Base-by-base conservation (phyloP, 495 filamentous ascomycete genomes). In the Penicillium taxi region DNA sequence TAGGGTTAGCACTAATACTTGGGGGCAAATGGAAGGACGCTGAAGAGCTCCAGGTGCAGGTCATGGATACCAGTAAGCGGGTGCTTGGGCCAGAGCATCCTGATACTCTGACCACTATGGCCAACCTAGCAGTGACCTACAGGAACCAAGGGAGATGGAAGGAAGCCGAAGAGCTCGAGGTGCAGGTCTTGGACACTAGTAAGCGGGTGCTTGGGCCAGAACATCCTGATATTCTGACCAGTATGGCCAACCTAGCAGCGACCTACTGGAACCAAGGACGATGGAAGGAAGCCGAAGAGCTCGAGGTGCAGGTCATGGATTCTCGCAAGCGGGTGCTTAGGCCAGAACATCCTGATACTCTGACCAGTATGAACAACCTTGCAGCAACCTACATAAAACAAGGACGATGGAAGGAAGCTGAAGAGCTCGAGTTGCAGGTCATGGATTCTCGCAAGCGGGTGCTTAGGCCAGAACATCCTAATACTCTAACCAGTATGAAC, bases 241-340 rank as follows among this genome's bases (percentile, higher is more conserved):
- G 21, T n/a, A 27, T 27, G 17, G 0, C 1, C 0, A 35, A 35
- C 29, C 22, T 44, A 5, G 28, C 35, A 29, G 6, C n/a, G 14
- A 39, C 18, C 4, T 39, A 39, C 24, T 11, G 8, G 14, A 1
- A 12, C 24, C 35, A 45, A 22, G 26, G 30, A 11, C 30, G 31
- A 14, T 35, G 3, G 2, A 14, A 26, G 13, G 36, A 45, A 20
- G 36, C 42, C 1, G 35, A 45, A 35, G 12, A 14, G 1, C 11
- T 39, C 1, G 5, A 22, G 9, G 1, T 23, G 25, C 35, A 30
- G 2, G 36, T 22, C 2, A 14, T 32, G 15, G 7, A 38, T 13
- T 2, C 12, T 9, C 8, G 7, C 9, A 15, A 28, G 16, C 5
- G 12, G 8, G 7, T 12, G 6, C 8, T 35, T 3, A 32, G 39